A percentile compares a stretch with the other conserved stretches of the same genome.
phyloP scores from a whole-genome alignment of 1,284 basidiomycete genomes.

The Cutaneotrichosporon daszewskae region DNA sequence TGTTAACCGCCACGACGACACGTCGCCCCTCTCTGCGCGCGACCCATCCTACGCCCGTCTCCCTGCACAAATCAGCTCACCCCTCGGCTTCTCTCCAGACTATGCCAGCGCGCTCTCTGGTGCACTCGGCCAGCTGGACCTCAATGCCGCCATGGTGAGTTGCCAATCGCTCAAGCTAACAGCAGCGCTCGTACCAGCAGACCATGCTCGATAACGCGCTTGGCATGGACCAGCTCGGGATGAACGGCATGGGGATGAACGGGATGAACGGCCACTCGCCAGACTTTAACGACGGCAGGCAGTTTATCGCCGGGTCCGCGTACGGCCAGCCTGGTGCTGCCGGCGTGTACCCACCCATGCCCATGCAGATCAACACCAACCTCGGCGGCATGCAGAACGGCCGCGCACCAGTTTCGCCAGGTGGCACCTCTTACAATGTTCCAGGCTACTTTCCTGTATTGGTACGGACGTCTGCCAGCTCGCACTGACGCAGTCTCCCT shows the following conservation, averaged over 20 bases:
- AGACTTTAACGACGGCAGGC: slow-evolving; percentile 14
- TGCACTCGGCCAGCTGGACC: slow-evolving; percentile 15
- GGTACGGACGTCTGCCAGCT: not conserved
- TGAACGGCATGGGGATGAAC: no score
- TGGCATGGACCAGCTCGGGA: slow-evolving; percentile 6
- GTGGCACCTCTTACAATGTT: slow-evolving; percentile 5
- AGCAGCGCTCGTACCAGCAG: slow-evolving; percentile 15
- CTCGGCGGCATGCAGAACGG: not conserved
- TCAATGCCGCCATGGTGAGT: slow-evolving; percentile 18
- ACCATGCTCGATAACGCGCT: slow-evolving; percentile 6
- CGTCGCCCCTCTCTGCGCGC: slow-evolving; percentile 10
- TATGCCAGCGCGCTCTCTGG: slow-evolving; percentile 15
- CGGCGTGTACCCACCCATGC: slow-evolving; percentile 5
- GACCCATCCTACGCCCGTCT: slow-evolving; percentile 14
- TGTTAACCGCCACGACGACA: slow-evolving; percentile 15
- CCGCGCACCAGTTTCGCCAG: not conserved
- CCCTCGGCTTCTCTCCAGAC: slow-evolving; percentile 10
- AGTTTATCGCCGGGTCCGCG: slow-evolving; percentile 2
- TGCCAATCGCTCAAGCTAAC: not conserved
- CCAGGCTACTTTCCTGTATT: slow-evolving; percentile 16
- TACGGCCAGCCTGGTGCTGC: slow-evolving; percentile 9
- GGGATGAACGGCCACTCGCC: slow-evolving; percentile 17
- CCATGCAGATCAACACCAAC: slow-evolving; percentile 6
- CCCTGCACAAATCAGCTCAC: slow-evolving; percentile 6
- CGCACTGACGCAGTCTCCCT: slow-evolving; percentile 2